Evolutionary conservation across 2,329 filamentous ascomycete species (phyloP), one percentile per base, ranked within the genome.

Genomic region (Nigrospora osmanthi): DNA sequence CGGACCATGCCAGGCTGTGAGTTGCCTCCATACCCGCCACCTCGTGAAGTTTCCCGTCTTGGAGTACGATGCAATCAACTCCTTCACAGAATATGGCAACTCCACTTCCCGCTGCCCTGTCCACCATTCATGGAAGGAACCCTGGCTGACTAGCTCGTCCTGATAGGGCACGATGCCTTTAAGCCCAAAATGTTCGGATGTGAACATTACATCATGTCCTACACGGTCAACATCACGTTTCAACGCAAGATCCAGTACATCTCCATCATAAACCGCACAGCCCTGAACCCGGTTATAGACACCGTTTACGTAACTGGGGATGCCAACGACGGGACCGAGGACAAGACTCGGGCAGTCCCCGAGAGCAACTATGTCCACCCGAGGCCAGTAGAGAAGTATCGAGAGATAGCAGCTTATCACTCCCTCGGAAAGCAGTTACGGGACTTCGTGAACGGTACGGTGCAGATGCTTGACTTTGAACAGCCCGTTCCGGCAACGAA

Each of bases 141-240:
- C n/a, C 23, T 10, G n/a, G n/a, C 23, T 28, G 9, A 10, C 23
- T 28, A 28, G 10, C 23, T 10, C 23, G 7, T 28, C 23, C 23
- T 28, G 23, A 10, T 2, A 28, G 23, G 23, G 60, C 46, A 59
- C 23, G 52, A 56, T 3, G 53, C 59, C 1, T 64, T 64, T 31
- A 52, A 63, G 2, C 63, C 64, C 6, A 61, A 60, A 42, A 55
- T 68, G 0, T 55, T 66, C 17, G 58, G 56, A 6, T 70, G 67
- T 48, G 64, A 67, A 47, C 59, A 69, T 43, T 63, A 65, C 33
- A 58, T 65, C 48, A 60, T 59, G 9, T 45, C 53, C 11, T 69
- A 69, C 51, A 57, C 47, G 1, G 58, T 65, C 12, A 49, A 48
- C 3, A 65, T 69, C 46, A 59, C 57, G 44, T 62, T 63, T 47